Percentiles rank a stretch among this genome's conserved stretches.
These are phyloP conservation scores for Colletotrichum tofieldiae DNA, from an alignment of 2,329 filamentous ascomycete genomes.

Conservation along the genomic window DNA sequence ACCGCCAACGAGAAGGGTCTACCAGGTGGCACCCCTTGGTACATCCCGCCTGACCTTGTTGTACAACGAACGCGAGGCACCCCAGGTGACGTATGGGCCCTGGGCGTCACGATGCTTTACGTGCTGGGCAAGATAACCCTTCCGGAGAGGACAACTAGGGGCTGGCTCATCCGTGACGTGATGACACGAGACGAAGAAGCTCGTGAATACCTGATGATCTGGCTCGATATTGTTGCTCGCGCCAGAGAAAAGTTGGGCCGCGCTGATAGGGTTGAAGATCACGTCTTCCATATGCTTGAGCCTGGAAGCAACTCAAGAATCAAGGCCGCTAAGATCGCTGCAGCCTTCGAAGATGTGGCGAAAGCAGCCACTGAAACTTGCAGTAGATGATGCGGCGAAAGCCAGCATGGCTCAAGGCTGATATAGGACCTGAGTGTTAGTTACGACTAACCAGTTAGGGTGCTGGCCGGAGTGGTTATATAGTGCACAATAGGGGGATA, in stretches of 20 bases:
- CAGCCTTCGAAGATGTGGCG: not conserved
- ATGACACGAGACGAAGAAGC: not conserved
- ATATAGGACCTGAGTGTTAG: not conserved
- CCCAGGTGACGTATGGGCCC: slow-evolving; percentile 35
- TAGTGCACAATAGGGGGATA: no score
- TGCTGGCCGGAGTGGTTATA: no score
- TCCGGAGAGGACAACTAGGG: slow-evolving; percentile 11
- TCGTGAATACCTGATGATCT: not conserved
- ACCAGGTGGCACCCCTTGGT: slow-evolving; percentile 40
- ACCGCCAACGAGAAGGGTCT: not conserved
- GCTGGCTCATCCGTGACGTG: slow-evolving; percentile 21
- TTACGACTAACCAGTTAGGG: no score
- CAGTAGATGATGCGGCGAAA: slow-evolving; percentile 11
- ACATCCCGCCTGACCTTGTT: slow-evolving; percentile 36
- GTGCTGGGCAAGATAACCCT: slow-evolving; percentile 19
- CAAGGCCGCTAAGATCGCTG: not conserved
- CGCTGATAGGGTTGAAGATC: slow-evolving; percentile 21
- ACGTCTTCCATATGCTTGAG: slow-evolving; percentile 2
- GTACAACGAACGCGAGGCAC: not conserved
- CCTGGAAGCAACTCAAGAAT: slow-evolving; percentile 4
- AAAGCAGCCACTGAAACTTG: not conserved
- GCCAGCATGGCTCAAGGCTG: slow-evolving; percentile 14
- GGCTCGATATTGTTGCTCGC: slow-evolving; percentile 15
- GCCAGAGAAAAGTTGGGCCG: slow-evolving; percentile 11
- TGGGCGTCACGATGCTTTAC: slow-evolving; percentile 42